Evolutionary conservation across 2,329 filamentous ascomycete species (phyloP), one percentile per base, ranked within the genome.

Genomic region (Acrocalymma vagum): DNA sequence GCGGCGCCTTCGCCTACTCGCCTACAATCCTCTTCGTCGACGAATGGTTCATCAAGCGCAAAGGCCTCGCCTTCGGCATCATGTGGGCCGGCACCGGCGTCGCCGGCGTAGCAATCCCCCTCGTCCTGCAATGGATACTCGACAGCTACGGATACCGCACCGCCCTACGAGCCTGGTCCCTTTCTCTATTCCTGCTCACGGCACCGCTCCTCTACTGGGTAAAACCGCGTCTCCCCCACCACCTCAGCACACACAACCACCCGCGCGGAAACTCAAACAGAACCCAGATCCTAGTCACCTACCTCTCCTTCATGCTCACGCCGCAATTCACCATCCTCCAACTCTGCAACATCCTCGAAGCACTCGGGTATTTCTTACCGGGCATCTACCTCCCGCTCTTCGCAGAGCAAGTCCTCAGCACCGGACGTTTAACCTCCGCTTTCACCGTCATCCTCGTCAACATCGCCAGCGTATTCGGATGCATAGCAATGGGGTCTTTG

Each of bases 41-140:
- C 48, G 77, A 84, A 55, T 85, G 81, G 81, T 85, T 84, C 57
- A 70, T 80, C 15, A 70, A 70, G 21, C 74, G 77, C 16, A 81
- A 81, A 35, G 80, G 82, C 1, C 65, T 85, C 16, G 82, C 82
- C 1, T 82, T 80, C 50, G 84, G 84, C 10, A 76, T 84, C 38
- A 81, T 86, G 74, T 82, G 78, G 75, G 53, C 54, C 5, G 62
- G 55, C 3, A 55, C 58, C 15, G 75, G 74, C 3, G 53, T 70
- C 6, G 70, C 70, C 1, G 75, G 76, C 1, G 66, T 73, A 4
- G 57, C 69, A 3, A 62, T 78, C 26, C 76, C 76, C 1, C 58
- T 78, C 13, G 46, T 68, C 3, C 55, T 76, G 34, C 62, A 74
- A 28, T 60, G 58, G 9, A 53, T 74, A n/a, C 51, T 78, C 3